A percentile compares a stretch with the other conserved stretches of the same genome.
Conservation (phyloP, 208 protist genomes). For the Trypanosoma conorhini region DNA sequence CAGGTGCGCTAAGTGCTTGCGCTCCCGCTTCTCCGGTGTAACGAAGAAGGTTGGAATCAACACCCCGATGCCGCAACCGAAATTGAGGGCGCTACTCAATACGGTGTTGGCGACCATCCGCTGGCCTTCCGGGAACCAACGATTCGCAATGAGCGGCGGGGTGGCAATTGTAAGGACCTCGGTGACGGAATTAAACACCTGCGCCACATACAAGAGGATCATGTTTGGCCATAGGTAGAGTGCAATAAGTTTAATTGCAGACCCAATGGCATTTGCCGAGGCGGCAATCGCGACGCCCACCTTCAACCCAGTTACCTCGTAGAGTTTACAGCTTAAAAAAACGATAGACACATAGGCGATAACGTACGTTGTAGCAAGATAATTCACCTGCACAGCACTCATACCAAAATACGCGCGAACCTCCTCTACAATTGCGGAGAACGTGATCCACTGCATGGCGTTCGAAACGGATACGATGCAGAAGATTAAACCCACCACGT, state of each 20-base stretch:
- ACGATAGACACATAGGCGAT: slow-evolving; percentile 76
- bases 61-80: slow-evolving; percentile 69
- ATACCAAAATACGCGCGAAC: slow-evolving; percentile 58
- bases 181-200: slow-evolving; percentile 71
- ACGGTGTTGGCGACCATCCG: slow-evolving; percentile 72
- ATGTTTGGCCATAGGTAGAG: slow-evolving; percentile 63
- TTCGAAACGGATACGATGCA: slow-evolving; percentile 66
- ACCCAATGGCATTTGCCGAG: slow-evolving; percentile 47
- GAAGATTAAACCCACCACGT: slow-evolving; percentile 48
- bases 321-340: slow-evolving; percentile 83
- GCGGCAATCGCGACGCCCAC: slow-evolving; percentile 52
- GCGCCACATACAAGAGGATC: slow-evolving; percentile 54
- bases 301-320: slow-evolving; percentile 69
- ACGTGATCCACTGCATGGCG: slow-evolving; percentile 79
- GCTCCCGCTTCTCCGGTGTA: slow-evolving; percentile 38
- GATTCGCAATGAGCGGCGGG: slow-evolving; percentile 73
- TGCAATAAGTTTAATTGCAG: slow-evolving; percentile 62
- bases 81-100: slow-evolving; percentile 61
- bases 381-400: slow-evolving; percentile 60
- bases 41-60: slow-evolving; percentile 76
- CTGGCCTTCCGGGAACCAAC: slow-evolving; percentile 70
- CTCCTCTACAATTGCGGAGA: slow-evolving; percentile 56
- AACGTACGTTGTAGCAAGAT: slow-evolving; percentile 75
- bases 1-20: slow-evolving; percentile 59
- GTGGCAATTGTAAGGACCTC: slow-evolving; percentile 80